Percentiles rank a stretch among this genome's conserved stretches.
phyloP scores from a whole-genome alignment of 148 eudicot genomes.

The Bassia scoparia region DNA sequence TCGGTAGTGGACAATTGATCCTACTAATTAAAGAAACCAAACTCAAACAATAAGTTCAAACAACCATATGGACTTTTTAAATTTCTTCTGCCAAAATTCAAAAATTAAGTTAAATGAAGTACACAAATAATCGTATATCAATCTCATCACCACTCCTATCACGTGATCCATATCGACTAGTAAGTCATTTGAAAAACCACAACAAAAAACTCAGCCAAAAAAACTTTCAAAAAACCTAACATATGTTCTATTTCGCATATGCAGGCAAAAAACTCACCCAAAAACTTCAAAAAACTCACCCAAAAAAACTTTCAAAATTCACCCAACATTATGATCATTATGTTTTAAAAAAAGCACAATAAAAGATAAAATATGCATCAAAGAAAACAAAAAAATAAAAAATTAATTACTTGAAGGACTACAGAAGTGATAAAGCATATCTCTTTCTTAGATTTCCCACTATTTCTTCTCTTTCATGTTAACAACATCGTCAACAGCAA shows the following conservation, averaged over 20 bases:
- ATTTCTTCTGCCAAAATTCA: conserved; percentile 35
- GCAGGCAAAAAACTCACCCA: no score
- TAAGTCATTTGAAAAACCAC: conserved; percentile 60
- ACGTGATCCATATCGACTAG: not conserved
- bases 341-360: not conserved
- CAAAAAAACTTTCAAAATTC: no score
- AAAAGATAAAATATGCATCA: not conserved
- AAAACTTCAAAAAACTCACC: no score
- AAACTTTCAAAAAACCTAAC: no score
- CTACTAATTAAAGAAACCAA: no score
- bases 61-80: no score
- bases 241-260: no score
- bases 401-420: conserved; percentile 46
- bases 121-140: no score
- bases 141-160: no score
- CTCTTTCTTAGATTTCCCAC: conserved; percentile 56
- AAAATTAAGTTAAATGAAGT: not conserved
- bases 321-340: no score
- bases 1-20: no score
- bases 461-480: conserved; percentile 53
- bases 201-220: conserved; percentile 40
- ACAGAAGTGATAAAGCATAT: conserved; percentile 34
- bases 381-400: not conserved
- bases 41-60: not conserved
- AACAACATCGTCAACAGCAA: conserved; percentile 42